phyloP scores from a whole-genome alignment of 495 filamentous ascomycete species.

The Bacidia gigantensis region DNA sequence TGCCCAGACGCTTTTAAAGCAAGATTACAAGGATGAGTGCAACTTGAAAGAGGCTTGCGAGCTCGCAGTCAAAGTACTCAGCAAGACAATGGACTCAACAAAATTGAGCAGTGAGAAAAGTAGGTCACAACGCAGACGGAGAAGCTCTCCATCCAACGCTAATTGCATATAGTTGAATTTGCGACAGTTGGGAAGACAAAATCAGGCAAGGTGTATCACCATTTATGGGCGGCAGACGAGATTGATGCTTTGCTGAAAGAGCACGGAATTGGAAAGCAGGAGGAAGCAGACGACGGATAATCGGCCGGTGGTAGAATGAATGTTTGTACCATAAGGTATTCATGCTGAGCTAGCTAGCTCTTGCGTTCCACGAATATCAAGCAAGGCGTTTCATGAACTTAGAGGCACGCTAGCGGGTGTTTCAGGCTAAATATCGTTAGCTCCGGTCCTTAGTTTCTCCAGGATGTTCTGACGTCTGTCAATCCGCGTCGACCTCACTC shows the following conservation, averaged over 20 bases:
- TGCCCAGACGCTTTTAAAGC: conserved; percentile 93
- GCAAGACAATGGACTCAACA: conserved; percentile 99
- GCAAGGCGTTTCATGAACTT: neutral
- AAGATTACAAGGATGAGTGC: conserved; percentile 98
- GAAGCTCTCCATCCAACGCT: too few species aligned
- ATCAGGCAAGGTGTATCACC: conserved; percentile 91
- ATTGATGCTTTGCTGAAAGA: conserved; percentile 89
- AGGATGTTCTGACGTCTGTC: neutral
- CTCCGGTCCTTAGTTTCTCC: neutral
- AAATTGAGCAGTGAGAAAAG: conserved; percentile 98
- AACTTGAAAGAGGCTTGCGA: conserved; percentile 91
- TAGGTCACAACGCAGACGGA: too few species aligned
- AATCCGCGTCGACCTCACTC: neutral
- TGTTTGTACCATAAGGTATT: neutral
- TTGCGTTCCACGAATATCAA: too few species aligned
- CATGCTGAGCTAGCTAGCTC: too few species aligned
- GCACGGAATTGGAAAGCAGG: conserved; percentile 84
- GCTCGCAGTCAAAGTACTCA: conserved; percentile 95
- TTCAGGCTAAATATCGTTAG: neutral
- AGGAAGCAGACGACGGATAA: conserved; percentile 55
- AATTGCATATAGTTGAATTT: conserved; percentile 91
- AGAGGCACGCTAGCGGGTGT: neutral
- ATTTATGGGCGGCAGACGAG: conserved; percentile 93
- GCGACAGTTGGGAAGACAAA: conserved; percentile 94
- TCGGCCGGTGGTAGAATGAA: too few species aligned